Evolutionary conservation across 75 land plant genomes (phyloP).

Genomic region (Cunninghamia lanceolata): DNA sequence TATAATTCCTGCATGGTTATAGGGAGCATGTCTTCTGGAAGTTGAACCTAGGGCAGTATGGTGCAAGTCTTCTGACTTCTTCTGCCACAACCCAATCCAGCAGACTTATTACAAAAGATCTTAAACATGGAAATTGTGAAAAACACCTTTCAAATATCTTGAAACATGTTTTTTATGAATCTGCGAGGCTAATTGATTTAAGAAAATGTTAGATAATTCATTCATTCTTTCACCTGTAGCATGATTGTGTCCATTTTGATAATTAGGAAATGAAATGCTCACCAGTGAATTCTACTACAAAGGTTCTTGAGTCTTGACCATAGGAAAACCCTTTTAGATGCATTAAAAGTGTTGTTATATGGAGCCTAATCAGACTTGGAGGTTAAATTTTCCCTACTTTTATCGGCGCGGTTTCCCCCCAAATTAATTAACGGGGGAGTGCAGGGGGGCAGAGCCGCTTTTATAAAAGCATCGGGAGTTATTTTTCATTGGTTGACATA

Average conservation of each 20-base stretch:
- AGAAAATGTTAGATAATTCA: neutral
- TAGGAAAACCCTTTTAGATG: neutral
- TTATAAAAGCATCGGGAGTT: no score
- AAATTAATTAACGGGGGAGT: no score
- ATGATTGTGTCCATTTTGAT: neutral
- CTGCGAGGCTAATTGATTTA: neutral
- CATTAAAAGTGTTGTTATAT: no score
- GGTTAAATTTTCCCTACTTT: no score
- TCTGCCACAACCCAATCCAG: neutral
- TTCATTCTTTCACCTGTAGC: neutral
- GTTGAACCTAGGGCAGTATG: neutral
- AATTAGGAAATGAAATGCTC: neutral
- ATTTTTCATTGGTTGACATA: no score
- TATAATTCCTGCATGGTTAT: neutral
- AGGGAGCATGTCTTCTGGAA: neutral
- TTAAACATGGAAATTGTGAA: neutral
- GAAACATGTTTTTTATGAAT: neutral
- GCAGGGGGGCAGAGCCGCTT: no score
- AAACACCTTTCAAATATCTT: neutral
- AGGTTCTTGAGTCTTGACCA: neutral
- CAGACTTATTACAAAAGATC: neutral
- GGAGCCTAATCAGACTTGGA: no score
- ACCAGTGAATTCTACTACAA: neutral
- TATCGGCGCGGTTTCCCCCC: no score
- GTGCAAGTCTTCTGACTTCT: neutral